Evolutionary conservation across 2,329 filamentous ascomycete genomes (phyloP).

Genomic region (Beauveria rudraprayagi): DNA sequence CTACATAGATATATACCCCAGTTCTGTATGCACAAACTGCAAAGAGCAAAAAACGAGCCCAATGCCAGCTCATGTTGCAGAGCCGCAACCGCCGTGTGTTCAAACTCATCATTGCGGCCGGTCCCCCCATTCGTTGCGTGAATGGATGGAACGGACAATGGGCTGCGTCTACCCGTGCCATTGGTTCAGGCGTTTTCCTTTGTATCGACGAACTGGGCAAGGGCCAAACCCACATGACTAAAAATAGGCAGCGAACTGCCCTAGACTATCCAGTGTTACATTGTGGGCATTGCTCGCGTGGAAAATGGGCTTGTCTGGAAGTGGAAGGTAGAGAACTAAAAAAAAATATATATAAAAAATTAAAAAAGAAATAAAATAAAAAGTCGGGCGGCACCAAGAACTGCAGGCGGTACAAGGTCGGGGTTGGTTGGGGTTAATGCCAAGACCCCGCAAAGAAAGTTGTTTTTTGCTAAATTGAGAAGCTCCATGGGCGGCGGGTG

Average conservation of each 20-base stretch:
- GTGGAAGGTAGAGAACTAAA: too few relatives aligned
- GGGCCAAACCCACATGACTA: background rate
- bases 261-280: too few relatives aligned
- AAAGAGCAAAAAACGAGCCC: background rate
- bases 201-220: background rate
- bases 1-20: slow-evolving; percentile 7
- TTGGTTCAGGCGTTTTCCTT: background rate
- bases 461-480: background rate
- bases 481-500: background rate
- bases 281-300: background rate
- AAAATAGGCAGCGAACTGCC: background rate
- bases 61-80: background rate
- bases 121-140: background rate
- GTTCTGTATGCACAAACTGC: background rate
- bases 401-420: too few relatives aligned
- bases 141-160: background rate
- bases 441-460: too few relatives aligned
- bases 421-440: too few relatives aligned
- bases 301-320: background rate
- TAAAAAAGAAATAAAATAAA: too few relatives aligned
- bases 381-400: too few relatives aligned
- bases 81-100: slow-evolving; percentile 7
- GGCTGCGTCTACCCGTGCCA: background rate
- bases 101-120: background rate
- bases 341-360: too few relatives aligned